These are phyloP conservation scores for Eleusine coracana DNA, from an alignment of 176 grass and related monocot genomes.

Conservation along the genomic window DNA sequence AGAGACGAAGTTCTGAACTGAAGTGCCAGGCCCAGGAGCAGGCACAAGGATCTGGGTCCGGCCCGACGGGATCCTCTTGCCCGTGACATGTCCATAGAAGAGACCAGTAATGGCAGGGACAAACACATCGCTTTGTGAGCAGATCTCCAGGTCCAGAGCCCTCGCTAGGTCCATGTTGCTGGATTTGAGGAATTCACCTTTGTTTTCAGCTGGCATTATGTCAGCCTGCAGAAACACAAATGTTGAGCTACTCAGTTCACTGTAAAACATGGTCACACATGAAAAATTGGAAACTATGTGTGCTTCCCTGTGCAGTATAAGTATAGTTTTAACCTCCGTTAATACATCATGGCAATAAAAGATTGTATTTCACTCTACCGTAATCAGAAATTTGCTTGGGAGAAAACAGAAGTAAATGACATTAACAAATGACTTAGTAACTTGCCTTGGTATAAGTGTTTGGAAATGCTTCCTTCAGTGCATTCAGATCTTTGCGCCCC, in stretches of 20 bases:
- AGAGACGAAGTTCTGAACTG: slow-evolving; percentile 58
- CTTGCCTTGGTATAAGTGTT: slow-evolving; percentile 88
- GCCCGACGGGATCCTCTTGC: slow-evolving; percentile 73
- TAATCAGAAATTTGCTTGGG: background rate
- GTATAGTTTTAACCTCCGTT: background rate
- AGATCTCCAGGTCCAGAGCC: slow-evolving; percentile 80
- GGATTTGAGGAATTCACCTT: slow-evolving; percentile 64
- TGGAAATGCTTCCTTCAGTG: slow-evolving; percentile 69
- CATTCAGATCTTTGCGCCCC: slow-evolving; percentile 70
- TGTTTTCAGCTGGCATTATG: slow-evolving; percentile 77
- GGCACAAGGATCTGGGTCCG: slow-evolving; percentile 73
- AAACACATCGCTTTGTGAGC: slow-evolving; percentile 73
- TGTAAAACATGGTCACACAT: background rate
- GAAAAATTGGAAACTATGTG: slow-evolving; percentile 7
- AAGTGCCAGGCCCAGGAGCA: slow-evolving; percentile 20
- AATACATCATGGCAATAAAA: background rate
- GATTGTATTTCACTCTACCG: background rate
- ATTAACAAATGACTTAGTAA: slow-evolving; percentile 26
- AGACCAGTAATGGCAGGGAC: slow-evolving; percentile 72
- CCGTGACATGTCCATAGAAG: slow-evolving; percentile 84
- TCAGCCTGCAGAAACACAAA: slow-evolving; percentile 62
- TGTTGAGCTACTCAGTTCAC: background rate
- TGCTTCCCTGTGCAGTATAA: background rate
- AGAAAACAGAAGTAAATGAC: background rate
- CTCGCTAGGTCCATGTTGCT: slow-evolving; percentile 64